Evolutionary conservation across 495 filamentous ascomycete species (phyloP), one percentile per base, ranked within the genome.

Genomic region (Hypomontagnella monticulosa): DNA sequence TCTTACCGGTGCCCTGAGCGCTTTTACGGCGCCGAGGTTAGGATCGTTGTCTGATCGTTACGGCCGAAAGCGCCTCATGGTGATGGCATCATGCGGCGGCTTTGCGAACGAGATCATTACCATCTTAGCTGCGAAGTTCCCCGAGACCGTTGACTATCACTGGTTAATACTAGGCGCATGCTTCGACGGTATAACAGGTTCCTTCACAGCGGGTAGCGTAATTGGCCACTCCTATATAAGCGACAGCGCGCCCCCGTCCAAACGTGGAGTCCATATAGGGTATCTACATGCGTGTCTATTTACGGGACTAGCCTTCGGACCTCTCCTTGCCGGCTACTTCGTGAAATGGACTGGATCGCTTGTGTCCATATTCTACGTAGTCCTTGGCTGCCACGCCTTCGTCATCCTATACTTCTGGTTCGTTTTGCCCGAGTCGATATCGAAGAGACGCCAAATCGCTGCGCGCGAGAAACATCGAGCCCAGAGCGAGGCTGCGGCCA

Each of bases 241-340:
- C 38, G 95, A 99, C 72, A 97, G 92, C 75, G 94, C 95, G 10
- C 79, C 87, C 12, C 90, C 92, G 0, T 87, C 88, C 23, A 84
- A 85, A 60, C 86, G 95, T 15, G 91, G 88, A 44, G 89, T 95
- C n/a, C 86, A 88, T 18, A 97, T 99, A 74, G 93, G 91, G 2
- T 92, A 91, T 65, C 89, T 97, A 61, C 92, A 97, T 68, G 93
- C 91, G 11, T 89, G 88, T 67, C 80, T 99, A 12, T 99, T 97
- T 70, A 82, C 85, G 7, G 95, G 95, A 20, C 87, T 97, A 44
- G 93, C 95, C 4, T 61, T 90, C 10, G 95, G 95, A 0, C 95
- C 95, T 1, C 79, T 92, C 11, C 62, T 95, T 7, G 90, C 91
- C 3, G 95, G 90, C 6, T 86, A 89, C 60, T 68, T 98, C 33